Evolutionary conservation across 306 rosid genomes (phyloP).

Genomic region (Citrullus mucosospermus): DNA sequence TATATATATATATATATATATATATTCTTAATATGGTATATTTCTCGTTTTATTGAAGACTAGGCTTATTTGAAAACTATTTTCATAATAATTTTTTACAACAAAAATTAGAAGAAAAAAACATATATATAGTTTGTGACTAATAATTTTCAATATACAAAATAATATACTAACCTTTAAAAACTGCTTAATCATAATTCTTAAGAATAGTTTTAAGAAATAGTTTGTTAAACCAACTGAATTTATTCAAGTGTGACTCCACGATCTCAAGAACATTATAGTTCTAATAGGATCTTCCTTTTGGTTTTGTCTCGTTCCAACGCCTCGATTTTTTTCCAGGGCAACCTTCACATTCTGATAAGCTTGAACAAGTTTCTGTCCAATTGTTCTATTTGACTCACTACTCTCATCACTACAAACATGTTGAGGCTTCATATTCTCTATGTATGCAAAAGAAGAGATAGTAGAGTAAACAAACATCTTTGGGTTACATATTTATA

Average conservation of each 20-base stretch:
- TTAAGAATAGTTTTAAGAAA: not conserved
- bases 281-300: slow-evolving; percentile 40
- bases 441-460: not conserved
- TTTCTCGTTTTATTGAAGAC: no score
- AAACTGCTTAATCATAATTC: not conserved
- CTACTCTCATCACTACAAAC: slow-evolving; percentile 7
- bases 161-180: not conserved
- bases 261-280: slow-evolving; percentile 38
- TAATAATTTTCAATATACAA: not conserved
- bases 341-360: slow-evolving; percentile 13
- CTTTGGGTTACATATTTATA: not conserved
- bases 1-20: no score
- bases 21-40: no score
- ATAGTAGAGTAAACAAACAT: not conserved
- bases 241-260: slow-evolving; percentile 25
- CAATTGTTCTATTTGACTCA: slow-evolving; percentile 18
- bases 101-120: not conserved
- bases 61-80: no score
- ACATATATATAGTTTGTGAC: not conserved
- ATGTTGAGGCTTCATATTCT: slow-evolving; percentile 16
- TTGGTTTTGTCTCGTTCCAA: slow-evolving; percentile 22
- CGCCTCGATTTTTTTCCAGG: not conserved
- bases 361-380: slow-evolving; percentile 18
- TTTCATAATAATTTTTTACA: no score
- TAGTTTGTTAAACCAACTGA: not conserved